Base-by-base conservation (phyloP, 2,329 filamentous ascomycete species). In the Fusarium dlaminii region DNA sequence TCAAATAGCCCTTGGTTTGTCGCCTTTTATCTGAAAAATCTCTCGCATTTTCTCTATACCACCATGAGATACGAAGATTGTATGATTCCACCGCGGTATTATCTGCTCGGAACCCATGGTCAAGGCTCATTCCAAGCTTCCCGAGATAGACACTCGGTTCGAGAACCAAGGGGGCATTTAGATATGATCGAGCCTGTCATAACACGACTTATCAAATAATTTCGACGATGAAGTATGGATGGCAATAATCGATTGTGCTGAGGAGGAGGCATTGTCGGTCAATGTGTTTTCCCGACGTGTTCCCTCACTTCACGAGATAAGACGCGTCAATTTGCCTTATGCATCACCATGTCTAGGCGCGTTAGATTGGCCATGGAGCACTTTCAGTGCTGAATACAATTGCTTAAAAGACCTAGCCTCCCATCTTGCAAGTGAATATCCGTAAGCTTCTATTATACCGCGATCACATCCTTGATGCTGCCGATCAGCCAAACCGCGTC, bases 31-130 rank as follows among this genome's bases (percentile, higher is more conserved):
- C 18, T 52, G 17, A 36, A 8, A 12, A 11, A 15, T 15, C 9
- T 11, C 7, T 11, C 4, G 2, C 3, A 2, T 11, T 20, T 52
- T 27, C 9, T 52, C n/a, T 20, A 6, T 11, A 8, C 0, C 1
- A 7, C 18, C 13, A 22, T 22, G 24, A 29, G 13, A 14, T 22
- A 11, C 13, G 12, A 11, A 15, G 45, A 46, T 29, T 15, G 6
- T 34, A 11, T 15, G 32, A 20, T 52, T 4, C 6, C 6, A 20
- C 9, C 3, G 9, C 5, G 13, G 7, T 34, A n/a, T 11, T 34
- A 11, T 36, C 4, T 52, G 9, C 17, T 27, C 13, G n/a, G 30
- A 13, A 27, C n/a, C 17, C n/a, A 34, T 6, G 6, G 30, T 14
- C 48, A 34, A 34, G n/a, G 17, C 4, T 27, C 30, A 24, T 18